These are phyloP conservation scores for Tylopilus subfusipes DNA, from an alignment of 768 basidiomycete genomes.

Conservation along the genomic window DNA sequence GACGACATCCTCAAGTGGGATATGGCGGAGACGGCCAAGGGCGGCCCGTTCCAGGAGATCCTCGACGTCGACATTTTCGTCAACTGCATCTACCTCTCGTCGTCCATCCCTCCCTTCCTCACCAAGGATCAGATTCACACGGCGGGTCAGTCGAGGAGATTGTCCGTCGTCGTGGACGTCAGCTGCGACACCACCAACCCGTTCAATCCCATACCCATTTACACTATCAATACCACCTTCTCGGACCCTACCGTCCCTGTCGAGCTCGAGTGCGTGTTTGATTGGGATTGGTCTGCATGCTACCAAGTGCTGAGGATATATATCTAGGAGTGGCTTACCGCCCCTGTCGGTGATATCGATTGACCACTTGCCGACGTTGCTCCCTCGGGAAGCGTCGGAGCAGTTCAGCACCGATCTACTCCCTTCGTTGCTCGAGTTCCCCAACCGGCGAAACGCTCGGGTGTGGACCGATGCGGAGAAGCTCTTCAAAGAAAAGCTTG, in stretches of 20 bases:
- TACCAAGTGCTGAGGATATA: conserved; percentile 6
- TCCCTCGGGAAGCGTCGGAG: conserved; percentile 95
- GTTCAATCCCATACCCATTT: conserved; percentile 96
- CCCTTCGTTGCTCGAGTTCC: conserved; percentile 78
- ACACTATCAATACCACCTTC: conserved; percentile 91
- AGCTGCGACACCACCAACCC: conserved; percentile 99
- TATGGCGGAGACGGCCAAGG: conserved; percentile 92
- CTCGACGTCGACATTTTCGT: conserved; percentile 96
- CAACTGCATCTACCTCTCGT: conserved; percentile 98
- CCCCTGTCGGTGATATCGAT: conserved; percentile 87
- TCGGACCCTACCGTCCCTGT: conserved; percentile 87
- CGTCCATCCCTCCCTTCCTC: conserved; percentile 80
- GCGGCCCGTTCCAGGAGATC: conserved; percentile 94
- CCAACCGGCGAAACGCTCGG: conserved; percentile 56
- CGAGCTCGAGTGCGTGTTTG: conserved; percentile 60
- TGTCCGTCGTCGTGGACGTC: conserved; percentile 91
- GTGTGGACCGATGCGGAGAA: conserved; percentile 90
- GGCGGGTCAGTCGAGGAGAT: conserved; percentile 62
- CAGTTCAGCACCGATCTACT: conserved; percentile 89
- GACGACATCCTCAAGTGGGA: conserved; percentile 98
- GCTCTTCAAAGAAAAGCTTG: conserved; percentile 68
- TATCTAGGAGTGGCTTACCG: conserved; percentile 55
- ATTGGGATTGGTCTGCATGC: conserved; percentile 10
- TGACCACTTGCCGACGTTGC: conserved; percentile 92
- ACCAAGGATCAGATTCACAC: conserved; percentile 64